A percentile compares a stretch with the other conserved stretches of the same genome.
Conservation (phyloP, 305 asterid genomes). For the Fraxinus nigra region DNA sequence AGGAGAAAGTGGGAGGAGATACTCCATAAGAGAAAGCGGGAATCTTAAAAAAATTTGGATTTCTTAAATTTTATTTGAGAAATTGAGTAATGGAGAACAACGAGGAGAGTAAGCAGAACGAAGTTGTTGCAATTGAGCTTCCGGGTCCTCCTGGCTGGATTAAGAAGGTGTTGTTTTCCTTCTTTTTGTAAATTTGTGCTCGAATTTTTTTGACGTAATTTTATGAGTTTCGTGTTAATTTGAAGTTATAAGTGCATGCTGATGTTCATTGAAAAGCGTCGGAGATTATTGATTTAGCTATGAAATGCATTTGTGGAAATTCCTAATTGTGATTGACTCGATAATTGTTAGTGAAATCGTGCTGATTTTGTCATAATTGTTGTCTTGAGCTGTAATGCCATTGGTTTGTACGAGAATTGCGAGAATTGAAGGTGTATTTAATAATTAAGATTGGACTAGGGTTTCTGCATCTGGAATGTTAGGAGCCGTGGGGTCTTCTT, state of each 20-base stretch:
- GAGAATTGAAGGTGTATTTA: not conserved
- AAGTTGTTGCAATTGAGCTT: slow-evolving; percentile 41
- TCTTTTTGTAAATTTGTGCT: not conserved
- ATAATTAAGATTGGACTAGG: not conserved
- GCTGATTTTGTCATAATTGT: not conserved
- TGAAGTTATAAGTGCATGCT: not conserved
- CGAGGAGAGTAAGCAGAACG: slow-evolving; percentile 30
- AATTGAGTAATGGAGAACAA: slow-evolving; percentile 31
- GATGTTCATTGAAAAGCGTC: not conserved
- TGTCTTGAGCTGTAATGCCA: not conserved
- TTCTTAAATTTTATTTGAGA: not conserved
- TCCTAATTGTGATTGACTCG: not conserved
- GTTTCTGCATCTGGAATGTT: not conserved
- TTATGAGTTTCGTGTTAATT: not conserved
- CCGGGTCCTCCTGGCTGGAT: slow-evolving; percentile 65
- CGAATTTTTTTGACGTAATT: not conserved
- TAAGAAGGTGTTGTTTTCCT: slow-evolving; percentile 40
- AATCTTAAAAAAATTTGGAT: slow-evolving; percentile 1
- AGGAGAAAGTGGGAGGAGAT: not conserved
- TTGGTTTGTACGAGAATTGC: not conserved
- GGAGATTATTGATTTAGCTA: not conserved
- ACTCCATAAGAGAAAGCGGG: slow-evolving; percentile 11
- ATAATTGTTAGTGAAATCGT: not conserved
- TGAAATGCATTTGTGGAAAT: not conserved
- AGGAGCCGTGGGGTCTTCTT: not conserved